phyloP scores from a whole-genome alignment of 2,329 filamentous ascomycete species.

The Alternaria sp. region DNA sequence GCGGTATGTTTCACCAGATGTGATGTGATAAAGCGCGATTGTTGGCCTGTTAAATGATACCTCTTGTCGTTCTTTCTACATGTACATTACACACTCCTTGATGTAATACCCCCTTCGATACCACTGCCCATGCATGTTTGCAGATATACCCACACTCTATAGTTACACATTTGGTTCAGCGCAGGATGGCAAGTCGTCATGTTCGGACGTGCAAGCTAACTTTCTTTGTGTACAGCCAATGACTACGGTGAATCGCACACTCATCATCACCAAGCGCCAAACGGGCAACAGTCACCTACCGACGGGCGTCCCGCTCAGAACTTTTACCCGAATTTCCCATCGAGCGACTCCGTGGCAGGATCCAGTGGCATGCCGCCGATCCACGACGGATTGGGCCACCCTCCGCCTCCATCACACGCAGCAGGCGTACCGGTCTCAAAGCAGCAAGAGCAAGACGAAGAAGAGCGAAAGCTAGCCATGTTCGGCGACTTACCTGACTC shows the following conservation, averaged over 20 bases:
- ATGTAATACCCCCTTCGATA: constrained; percentile 54
- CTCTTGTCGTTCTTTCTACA: constrained; percentile 52
- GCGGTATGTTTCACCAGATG: constrained; percentile 98
- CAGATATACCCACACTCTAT: constrained; percentile 29
- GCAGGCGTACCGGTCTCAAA: constrained; percentile 55
- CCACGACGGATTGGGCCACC: constrained; percentile 64
- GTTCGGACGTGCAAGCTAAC: constrained; percentile 54
- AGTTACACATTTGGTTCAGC: constrained; percentile 40
- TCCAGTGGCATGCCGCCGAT: constrained; percentile 70
- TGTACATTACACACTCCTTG: constrained; percentile 55
- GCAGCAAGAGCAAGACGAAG: constrained; percentile 61
- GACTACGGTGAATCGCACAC: constrained; percentile 68
- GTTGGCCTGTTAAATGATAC: constrained; percentile 53
- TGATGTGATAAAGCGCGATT: constrained; percentile 58
- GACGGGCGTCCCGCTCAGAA: constrained; percentile 78
- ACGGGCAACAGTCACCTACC: constrained; percentile 63
- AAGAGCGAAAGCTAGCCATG: constrained; percentile 71
- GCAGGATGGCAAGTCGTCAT: constrained; percentile 29
- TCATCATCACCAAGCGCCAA: constrained; percentile 71
- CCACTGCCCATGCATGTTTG: constrained; percentile 46
- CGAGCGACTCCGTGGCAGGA: constrained; percentile 62
- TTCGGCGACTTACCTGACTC: constrained; percentile 89
- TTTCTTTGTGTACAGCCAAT: constrained; percentile 61
- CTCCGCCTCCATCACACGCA: constrained; percentile 52
- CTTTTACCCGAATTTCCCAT: constrained; percentile 76